phyloP scores from a whole-genome alignment of 768 basidiomycete species.

The Pleurotus citrinopileatus region DNA sequence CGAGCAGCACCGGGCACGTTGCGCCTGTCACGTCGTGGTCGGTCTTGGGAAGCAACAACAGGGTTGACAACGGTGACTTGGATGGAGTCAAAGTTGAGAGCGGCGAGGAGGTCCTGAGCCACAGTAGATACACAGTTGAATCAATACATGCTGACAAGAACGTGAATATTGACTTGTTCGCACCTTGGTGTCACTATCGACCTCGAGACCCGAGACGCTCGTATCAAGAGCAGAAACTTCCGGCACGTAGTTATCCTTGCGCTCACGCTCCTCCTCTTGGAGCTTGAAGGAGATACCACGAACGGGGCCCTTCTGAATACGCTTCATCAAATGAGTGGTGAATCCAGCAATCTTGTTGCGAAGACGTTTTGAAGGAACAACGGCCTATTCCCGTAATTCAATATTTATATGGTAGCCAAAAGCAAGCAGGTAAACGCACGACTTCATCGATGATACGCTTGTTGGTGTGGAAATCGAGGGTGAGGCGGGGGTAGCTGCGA shows the following conservation, averaged over 20 bases:
- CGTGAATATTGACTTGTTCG: constrained; percentile 23
- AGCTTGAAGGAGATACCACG: constrained; percentile 99
- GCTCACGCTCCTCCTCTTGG: constrained; percentile 98
- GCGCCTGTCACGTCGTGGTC: constrained; percentile 73
- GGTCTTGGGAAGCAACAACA: constrained; percentile 64
- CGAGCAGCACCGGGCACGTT: constrained; percentile 80
- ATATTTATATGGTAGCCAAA: constrained; percentile 3
- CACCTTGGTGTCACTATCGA: constrained; percentile 94
- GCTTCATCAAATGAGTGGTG: constrained; percentile 99
- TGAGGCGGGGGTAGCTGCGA: constrained; percentile 94
- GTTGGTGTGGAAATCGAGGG: constrained; percentile 99
- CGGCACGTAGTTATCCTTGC: constrained; percentile 99
- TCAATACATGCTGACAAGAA: not conserved
- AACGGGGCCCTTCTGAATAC: constrained; percentile 97
- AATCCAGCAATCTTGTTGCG: constrained; percentile 99
- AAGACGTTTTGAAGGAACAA: constrained; percentile 97
- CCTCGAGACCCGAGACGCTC: constrained; percentile 67
- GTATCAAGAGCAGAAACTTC: constrained; percentile 96
- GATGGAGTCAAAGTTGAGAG: constrained; percentile 95
- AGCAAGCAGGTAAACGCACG: constrained; percentile 36
- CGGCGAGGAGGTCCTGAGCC: constrained; percentile 80
- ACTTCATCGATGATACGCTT: constrained; percentile 99
- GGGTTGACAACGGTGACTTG: constrained; percentile 67
- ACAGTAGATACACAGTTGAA: too few relatives aligned
- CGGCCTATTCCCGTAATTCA: constrained; percentile 49